These are phyloP conservation scores for Malus asiatica DNA, from an alignment of 306 rosid genomes.

Conservation along the genomic window DNA sequence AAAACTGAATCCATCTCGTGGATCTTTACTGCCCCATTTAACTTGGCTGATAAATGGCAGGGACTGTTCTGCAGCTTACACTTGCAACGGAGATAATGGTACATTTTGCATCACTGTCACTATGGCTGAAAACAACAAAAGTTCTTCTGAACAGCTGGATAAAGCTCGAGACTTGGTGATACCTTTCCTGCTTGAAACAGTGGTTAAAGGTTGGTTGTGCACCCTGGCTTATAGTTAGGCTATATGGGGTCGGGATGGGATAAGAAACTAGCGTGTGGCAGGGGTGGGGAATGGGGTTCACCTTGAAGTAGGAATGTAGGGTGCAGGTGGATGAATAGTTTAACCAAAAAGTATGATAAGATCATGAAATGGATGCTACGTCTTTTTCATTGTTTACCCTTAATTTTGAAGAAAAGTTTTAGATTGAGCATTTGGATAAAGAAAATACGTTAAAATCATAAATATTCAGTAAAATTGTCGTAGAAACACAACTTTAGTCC, in stretches of 20 bases:
- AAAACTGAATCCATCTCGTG: slow-evolving; percentile 1
- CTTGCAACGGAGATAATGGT: slow-evolving; percentile 22
- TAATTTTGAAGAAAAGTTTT: background rate
- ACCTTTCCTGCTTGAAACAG: slow-evolving; percentile 60
- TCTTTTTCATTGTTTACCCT: background rate
- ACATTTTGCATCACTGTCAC: slow-evolving; percentile 49
- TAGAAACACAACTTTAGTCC: background rate
- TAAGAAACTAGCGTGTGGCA: background rate
- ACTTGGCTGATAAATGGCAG: slow-evolving; percentile 45
- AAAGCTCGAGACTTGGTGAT: slow-evolving; percentile 45
- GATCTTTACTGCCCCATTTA: slow-evolving; percentile 26
- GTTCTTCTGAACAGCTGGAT: slow-evolving; percentile 40
- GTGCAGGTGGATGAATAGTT: background rate
- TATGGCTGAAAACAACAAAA: slow-evolving; percentile 39
- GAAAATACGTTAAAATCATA: background rate
- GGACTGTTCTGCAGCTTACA: slow-evolving; percentile 38
- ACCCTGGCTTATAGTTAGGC: background rate
- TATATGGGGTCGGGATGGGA: background rate
- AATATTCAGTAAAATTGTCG: background rate
- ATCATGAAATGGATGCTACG: background rate
- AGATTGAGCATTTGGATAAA: background rate
- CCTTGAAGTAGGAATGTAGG: background rate
- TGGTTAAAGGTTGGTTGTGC: slow-evolving; percentile 58
- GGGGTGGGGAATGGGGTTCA: background rate
- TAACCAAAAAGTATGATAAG: background rate